Base-by-base conservation (phyloP, 495 filamentous ascomycete species). In the Venustampulla echinocandica region DNA sequence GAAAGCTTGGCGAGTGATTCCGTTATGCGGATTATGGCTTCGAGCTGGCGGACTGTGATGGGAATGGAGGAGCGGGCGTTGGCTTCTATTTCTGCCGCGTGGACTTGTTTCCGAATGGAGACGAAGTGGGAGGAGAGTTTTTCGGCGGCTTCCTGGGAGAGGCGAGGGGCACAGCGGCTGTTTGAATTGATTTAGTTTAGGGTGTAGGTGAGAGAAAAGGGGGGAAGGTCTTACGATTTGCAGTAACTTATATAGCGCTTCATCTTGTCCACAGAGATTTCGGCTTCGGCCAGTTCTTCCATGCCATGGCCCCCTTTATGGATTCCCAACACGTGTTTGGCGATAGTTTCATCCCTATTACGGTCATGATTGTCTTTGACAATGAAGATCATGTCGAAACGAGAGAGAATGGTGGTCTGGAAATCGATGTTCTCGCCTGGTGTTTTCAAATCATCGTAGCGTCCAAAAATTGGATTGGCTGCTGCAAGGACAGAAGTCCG, bases 301-400 rank as follows among this genome's bases (percentile, higher is more conserved):
- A 85, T 65, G 47, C 86, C 85, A 21, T 84, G 80, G 28, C 85
- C 84, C 44, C 87, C 86, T 89, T 96, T 99, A 59, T 96, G 89
- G 52, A 97, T 88, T 38, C 83, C 84, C 86, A 97, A 96, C 54
- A 99, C 90, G 73, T 97, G 92, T 42, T 84, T 86, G 10, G 93
- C 93, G 42, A 99, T 96, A 1, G 75, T 81, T 68, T 97, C 90
- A 64, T 99, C 93, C 55, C 88, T 80, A 32, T 73, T 79, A 32
- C 86, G 80, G 40, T 93, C 85, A 64, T 99, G 93, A 44, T 94
- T 88, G 58, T 99, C 93, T 25, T 85, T 86, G 37, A 99, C 90
- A 53, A 99, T 94, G 72, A 97, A 99, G 57, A 99, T 96, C 89
- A 99, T 95, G 67, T 99, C 93, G 68, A 99, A 99, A 69, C 93